phyloP scores from a whole-genome alignment of 345 rosid genomes.

The Arabidopsis suecica region DNA sequence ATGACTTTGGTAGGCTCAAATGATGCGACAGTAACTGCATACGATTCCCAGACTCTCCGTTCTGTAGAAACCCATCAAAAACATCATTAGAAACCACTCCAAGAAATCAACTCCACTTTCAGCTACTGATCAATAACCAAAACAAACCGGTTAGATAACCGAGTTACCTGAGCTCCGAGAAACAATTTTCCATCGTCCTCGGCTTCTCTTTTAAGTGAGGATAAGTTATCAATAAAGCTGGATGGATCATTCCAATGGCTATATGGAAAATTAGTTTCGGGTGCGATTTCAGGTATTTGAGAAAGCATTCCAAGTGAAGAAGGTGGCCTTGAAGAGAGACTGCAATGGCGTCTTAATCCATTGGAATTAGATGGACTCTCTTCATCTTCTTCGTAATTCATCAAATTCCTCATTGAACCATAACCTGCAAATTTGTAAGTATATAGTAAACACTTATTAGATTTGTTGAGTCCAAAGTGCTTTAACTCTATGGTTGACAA shows the following conservation, averaged over 20 bases:
- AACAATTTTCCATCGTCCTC: slow-evolving; percentile 49
- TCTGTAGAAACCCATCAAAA: slow-evolving; percentile 42
- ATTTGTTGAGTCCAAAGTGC: slow-evolving; percentile 15
- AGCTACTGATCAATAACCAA: slow-evolving; percentile 3
- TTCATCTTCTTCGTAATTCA: slow-evolving; percentile 60
- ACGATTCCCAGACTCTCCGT: slow-evolving; percentile 49
- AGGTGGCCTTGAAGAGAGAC: slow-evolving; percentile 65
- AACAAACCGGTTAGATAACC: slow-evolving; percentile 26
- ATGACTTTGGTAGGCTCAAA: slow-evolving; percentile 71
- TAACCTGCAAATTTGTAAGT: slow-evolving; percentile 56
- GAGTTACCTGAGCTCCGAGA: slow-evolving; percentile 57
- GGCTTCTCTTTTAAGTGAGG: slow-evolving; percentile 55
- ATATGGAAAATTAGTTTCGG: slow-evolving; percentile 52
- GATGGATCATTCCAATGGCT: slow-evolving; percentile 70
- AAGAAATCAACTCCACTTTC: background rate
- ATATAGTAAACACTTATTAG: slow-evolving; percentile 18
- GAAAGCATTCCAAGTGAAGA: slow-evolving; percentile 72
- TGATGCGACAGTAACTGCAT: slow-evolving; percentile 63
- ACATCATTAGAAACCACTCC: background rate
- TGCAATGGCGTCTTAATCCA: slow-evolving; percentile 61
- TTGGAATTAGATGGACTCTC: slow-evolving; percentile 51
- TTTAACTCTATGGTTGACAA: slow-evolving; percentile 17
- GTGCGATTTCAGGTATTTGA: slow-evolving; percentile 65
- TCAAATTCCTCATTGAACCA: slow-evolving; percentile 53
- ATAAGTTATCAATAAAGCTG: slow-evolving; percentile 51